Evolutionary conservation across 2,329 filamentous ascomycete species (phyloP).

Genomic region (Xylaria sp.): DNA sequence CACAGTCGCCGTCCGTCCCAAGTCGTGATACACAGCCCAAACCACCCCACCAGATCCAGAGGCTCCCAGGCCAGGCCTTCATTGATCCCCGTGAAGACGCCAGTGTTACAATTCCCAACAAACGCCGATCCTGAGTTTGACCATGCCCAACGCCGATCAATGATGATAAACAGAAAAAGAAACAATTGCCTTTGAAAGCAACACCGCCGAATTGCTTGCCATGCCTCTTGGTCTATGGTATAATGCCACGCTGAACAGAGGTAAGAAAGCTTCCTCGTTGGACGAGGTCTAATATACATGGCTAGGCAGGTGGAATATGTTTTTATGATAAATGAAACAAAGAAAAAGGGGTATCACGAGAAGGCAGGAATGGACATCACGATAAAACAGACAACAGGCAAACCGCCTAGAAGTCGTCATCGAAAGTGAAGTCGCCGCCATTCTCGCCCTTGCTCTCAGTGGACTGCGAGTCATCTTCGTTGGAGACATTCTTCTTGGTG

Average conservation of each 20-base stretch:
- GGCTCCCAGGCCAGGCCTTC: slow-evolving; percentile 2
- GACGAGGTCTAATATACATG: slow-evolving; percentile 33
- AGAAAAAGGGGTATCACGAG: slow-evolving; percentile 32
- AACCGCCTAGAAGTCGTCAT: slow-evolving; percentile 88
- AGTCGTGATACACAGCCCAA: slow-evolving; percentile 6
- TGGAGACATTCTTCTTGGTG: slow-evolving; percentile 72
- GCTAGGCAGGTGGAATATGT: slow-evolving; percentile 12
- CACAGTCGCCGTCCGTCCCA: slow-evolving; percentile 5
- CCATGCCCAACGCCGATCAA: slow-evolving; percentile 16
- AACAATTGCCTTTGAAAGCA: slow-evolving; percentile 22
- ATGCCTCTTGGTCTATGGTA: slow-evolving; percentile 37
- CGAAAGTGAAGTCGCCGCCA: slow-evolving; percentile 87
- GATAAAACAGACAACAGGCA: slow-evolving; percentile 35
- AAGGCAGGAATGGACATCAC: slow-evolving; percentile 10
- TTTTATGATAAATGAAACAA: slow-evolving; percentile 8
- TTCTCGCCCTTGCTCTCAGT: slow-evolving; percentile 66
- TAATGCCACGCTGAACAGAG: slow-evolving; percentile 28
- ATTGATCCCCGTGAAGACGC: slow-evolving; percentile 15
- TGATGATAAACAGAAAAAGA: slow-evolving; percentile 17
- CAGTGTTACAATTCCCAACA: slow-evolving; percentile 14
- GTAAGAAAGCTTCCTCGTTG: slow-evolving; percentile 7
- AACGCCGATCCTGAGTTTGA: slow-evolving; percentile 30
- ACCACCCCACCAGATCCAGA: slow-evolving; percentile 10
- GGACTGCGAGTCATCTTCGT: slow-evolving; percentile 57
- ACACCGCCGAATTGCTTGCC: slow-evolving; percentile 30